A percentile compares a stretch with the other conserved stretches of the same genome.
phyloP scores from a whole-genome alignment of 1,139 yeast species.

The Geotrichum citri-aurantii region DNA sequence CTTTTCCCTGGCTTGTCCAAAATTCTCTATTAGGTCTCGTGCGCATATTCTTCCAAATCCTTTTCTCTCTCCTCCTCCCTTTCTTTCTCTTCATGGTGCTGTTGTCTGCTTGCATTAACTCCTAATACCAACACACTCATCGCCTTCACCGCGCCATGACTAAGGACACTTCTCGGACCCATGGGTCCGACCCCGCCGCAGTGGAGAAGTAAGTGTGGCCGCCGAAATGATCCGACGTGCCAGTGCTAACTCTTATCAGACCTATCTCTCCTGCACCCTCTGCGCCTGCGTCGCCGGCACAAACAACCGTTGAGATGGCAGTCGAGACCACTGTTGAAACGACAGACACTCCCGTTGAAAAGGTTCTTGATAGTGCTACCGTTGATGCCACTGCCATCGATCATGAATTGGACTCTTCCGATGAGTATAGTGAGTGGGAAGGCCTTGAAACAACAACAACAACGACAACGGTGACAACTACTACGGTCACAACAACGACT shows the following conservation, averaged over 20 bases:
- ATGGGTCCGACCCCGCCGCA: not conserved
- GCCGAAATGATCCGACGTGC: not conserved
- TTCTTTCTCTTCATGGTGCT: not conserved
- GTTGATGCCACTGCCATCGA: slow-evolving; percentile 2
- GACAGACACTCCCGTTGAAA: slow-evolving; percentile 2
- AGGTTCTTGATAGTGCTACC: slow-evolving; percentile 1
- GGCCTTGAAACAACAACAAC: slow-evolving; percentile 31
- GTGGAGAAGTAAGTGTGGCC: not conserved
- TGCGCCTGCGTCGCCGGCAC: not conserved
- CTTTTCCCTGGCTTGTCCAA: not conserved
- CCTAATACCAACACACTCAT: not conserved
- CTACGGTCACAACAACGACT: slow-evolving; percentile 32
- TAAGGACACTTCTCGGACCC: not conserved
- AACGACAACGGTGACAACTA: slow-evolving; percentile 20
- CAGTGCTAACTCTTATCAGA: not conserved
- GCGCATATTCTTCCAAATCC: not conserved
- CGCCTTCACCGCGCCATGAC: not conserved
- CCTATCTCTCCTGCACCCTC: not conserved
- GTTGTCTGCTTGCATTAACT: not conserved
- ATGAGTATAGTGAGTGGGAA: slow-evolving; percentile 33
- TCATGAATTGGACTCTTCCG: not conserved
- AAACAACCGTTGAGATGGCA: slow-evolving; percentile 1
- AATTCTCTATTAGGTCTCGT: not conserved
- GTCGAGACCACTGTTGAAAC: slow-evolving; percentile 2
- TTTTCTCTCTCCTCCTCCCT: not conserved